These are phyloP conservation scores for Tuber microsphaerosporum DNA, from an alignment of 495 filamentous ascomycete genomes.

Conservation along the genomic window DNA sequence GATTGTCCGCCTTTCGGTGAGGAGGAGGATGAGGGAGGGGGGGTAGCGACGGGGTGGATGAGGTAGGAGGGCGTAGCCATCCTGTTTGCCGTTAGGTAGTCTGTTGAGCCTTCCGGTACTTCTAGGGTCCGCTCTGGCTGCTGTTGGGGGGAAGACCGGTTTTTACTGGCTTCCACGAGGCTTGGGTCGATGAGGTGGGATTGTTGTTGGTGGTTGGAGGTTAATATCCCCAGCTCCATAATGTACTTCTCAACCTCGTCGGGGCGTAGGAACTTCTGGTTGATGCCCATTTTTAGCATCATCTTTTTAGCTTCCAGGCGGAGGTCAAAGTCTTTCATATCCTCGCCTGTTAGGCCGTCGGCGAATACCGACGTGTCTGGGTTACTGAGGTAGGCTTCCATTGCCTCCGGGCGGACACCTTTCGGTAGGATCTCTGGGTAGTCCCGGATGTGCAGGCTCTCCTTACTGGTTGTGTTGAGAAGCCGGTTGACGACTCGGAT, in stretches of 20 bases:
- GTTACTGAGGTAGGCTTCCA: conserved; percentile 45
- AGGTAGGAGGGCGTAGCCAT: conserved; percentile 8
- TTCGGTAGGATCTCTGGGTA: conserved; percentile 49
- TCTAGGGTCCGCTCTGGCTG: neutral
- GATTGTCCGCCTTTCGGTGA: conserved; percentile 9
- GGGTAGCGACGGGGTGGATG: conserved; percentile 8
- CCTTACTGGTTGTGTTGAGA: conserved; percentile 44
- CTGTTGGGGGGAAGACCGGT: neutral
- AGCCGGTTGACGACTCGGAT: conserved; percentile 45
- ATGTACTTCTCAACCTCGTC: conserved; percentile 67
- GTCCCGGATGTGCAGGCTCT: conserved; percentile 55
- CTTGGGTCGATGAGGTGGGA: conserved; percentile 39
- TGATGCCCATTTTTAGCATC: conserved; percentile 48
- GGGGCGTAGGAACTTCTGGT: conserved; percentile 67
- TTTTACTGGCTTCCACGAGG: neutral
- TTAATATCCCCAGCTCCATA: conserved; percentile 50
- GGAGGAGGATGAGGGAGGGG: conserved; percentile 14
- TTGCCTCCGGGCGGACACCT: conserved; percentile 41
- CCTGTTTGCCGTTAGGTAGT: conserved; percentile 6
- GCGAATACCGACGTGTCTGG: conserved; percentile 39
- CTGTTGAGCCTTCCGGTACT: conserved; percentile 3
- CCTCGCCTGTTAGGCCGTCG: conserved; percentile 20
- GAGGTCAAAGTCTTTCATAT: conserved; percentile 37
- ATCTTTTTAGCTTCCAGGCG: conserved; percentile 43
- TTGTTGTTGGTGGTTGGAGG: conserved; percentile 6